Base-by-base conservation (phyloP, 2,329 filamentous ascomycete genomes). In the Beauveria brongniartii region DNA sequence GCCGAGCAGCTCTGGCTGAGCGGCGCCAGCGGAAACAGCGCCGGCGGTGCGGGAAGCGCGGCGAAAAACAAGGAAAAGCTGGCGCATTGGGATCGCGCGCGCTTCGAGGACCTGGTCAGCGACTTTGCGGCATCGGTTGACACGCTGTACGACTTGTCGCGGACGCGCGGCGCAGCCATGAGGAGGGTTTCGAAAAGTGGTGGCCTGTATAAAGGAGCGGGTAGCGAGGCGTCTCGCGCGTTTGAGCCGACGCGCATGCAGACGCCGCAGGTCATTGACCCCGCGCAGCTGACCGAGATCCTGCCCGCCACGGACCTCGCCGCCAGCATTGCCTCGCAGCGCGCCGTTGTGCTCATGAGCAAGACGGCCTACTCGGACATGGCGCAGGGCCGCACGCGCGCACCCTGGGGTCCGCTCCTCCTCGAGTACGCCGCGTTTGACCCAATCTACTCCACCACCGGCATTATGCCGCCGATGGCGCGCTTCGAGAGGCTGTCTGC, bases 91-190 rank as follows among this genome's bases (percentile, higher is more conserved):
- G 86, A 91, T 73, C 88, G 87, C 70, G 77, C 77, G n/a, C 82
- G 87, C 59, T 92, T 92, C 66, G 85, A 90, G 67, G 88, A 91
- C 67, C 77, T 92, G 16, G 82, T 92, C 44, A 82, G 82, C 64
- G 89, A 92, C 67, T 77, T 92, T 64, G 92, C 88, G 18, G 83
- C 84, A 6, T 91, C 88, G 2, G 91, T 92, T 70, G 90, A 92
- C 72, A 91, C 87, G 0, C 79, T 93, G 1, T 92, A 90, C 70
- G 88, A 92, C 68, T 77, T 92, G 16, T 91, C 89, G 0, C 78
- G 86, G 55, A 88, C 87, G 16, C 79, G 88, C 22, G 75, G 73
- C 1, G 72, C 74, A 3, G 67, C 72, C 12, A 69, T 73, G 2
- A 62, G 67, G 57, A 55, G 70, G 64, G 51, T 68, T 62, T 63